phyloP scores from a whole-genome alignment of 306 rosid species.

The Acacia crassicarpa region DNA sequence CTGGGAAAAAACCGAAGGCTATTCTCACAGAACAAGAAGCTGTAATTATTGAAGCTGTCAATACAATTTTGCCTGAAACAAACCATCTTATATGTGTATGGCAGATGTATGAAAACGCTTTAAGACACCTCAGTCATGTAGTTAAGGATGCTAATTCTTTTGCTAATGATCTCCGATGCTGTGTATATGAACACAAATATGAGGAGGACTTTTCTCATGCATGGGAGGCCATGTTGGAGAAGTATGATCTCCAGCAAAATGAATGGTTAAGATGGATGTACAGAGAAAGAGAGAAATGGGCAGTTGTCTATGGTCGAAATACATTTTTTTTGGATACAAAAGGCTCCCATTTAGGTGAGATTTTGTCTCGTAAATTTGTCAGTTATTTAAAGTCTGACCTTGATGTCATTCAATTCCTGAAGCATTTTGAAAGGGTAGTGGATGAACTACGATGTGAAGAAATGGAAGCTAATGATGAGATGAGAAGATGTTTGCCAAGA shows the following conservation, averaged over 20 bases:
- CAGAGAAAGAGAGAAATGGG: slow-evolving; percentile 68
- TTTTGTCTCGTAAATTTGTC: slow-evolving; percentile 45
- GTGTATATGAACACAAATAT: slow-evolving; percentile 55
- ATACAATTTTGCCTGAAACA: slow-evolving; percentile 51
- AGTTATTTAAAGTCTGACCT: slow-evolving; percentile 40
- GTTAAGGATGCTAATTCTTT: slow-evolving; percentile 51
- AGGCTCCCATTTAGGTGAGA: slow-evolving; percentile 59
- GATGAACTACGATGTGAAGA: slow-evolving; percentile 60
- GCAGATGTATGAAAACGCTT: slow-evolving; percentile 61
- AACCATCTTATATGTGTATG: slow-evolving; percentile 49
- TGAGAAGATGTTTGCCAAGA: slow-evolving; percentile 50
- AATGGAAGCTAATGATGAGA: slow-evolving; percentile 60
- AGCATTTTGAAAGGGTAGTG: slow-evolving; percentile 54
- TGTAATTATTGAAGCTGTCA: slow-evolving; percentile 54
- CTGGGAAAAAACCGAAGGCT: slow-evolving; percentile 61
- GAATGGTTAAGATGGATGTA: slow-evolving; percentile 79
- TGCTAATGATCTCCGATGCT: slow-evolving; percentile 52
- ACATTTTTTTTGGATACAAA: slow-evolving; percentile 52
- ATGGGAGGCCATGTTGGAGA: slow-evolving; percentile 60
- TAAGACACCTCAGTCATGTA: slow-evolving; percentile 50
- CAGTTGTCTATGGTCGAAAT: slow-evolving; percentile 53
- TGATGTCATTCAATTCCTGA: slow-evolving; percentile 53
- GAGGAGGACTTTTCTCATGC: slow-evolving; percentile 53
- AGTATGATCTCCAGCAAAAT: slow-evolving; percentile 52
- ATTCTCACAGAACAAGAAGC: slow-evolving; percentile 66